Conservation (phyloP, 192 early-diverging fungal genomes). For the Phycomyces nitens region DNA sequence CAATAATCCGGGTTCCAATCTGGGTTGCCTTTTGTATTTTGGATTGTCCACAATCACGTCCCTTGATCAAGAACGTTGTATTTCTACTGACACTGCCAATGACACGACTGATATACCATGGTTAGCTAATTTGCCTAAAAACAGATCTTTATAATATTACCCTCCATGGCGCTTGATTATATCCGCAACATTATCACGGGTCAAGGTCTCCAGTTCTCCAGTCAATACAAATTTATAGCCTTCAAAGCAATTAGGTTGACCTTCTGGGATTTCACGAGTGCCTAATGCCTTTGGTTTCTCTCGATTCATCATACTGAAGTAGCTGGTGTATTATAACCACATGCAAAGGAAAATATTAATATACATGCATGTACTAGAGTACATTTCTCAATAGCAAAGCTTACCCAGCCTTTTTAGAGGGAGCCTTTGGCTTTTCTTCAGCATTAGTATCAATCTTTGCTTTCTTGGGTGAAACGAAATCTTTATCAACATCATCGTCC, state of each 20-base stretch:
- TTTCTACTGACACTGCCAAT: constrained; percentile 72
- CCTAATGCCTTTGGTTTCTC: constrained; percentile 28
- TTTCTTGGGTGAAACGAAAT: too few species aligned
- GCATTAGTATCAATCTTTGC: too few species aligned
- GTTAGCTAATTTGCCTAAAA: constrained; percentile 1
- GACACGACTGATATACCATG: constrained; percentile 51
- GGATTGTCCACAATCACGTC: constrained; percentile 79
- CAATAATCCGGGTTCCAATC: constrained; percentile 62
- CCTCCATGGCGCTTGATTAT: constrained; percentile 88
- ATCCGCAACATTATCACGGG: constrained; percentile 73
- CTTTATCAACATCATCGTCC: too few species aligned
- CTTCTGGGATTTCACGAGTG: constrained; percentile 26
- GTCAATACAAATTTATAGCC: constrained; percentile 91
- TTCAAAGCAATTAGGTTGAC: constrained; percentile 24
- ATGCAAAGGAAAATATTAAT: too few species aligned
- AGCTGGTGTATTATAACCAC: background rate
- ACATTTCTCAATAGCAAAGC: too few species aligned
- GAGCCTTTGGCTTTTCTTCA: too few species aligned
- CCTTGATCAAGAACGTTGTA: constrained; percentile 84
- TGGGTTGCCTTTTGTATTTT: constrained; percentile 80
- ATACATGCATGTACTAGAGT: too few species aligned
- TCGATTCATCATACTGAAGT: constrained; percentile 19
- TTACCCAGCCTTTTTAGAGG: too few species aligned
- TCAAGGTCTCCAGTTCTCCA: constrained; percentile 78
- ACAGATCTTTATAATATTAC: constrained; percentile 31